Evolutionary conservation across 768 basidiomycete genomes (phyloP), one percentile per base, ranked within the genome.

Genomic region (Phylloporus sp.): DNA sequence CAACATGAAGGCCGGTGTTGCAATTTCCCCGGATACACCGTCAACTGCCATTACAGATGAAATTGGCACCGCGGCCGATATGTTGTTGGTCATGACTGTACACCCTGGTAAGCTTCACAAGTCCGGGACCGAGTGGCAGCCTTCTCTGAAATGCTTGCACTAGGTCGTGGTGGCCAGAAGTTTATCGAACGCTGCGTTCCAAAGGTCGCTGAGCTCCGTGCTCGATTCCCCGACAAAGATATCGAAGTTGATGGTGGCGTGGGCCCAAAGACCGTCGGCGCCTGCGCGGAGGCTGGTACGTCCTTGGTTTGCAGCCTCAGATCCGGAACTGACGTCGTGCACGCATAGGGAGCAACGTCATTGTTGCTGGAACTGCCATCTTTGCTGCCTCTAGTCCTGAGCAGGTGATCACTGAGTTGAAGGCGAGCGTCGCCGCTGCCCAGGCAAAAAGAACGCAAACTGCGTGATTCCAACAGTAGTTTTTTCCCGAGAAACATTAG

Each of bases 221-320:
- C 75, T 28, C 81, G 93, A 22, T 98, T 96, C 72, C 94, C 94
- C 6, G 73, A 85, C 47, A 96, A 90, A 67, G 90, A 98, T 62
- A 97, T 99, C 49, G 91, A 99, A 68, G 96, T 99, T 41, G 96
- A 99, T 64, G 96, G 96, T 26, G 96, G 96, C 31, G 87, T 99
- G n/a, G 87, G 92, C 6, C 87, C 89, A 5, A 86, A 85, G 55
- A 98, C 92, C 3, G 78, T 96, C 47, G 86, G 77, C 58, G 75
- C 74, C 43, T 98, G 96, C 59, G 94, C 96, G 3, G 71, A 89
- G 46, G 96, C 95, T 31, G 94, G 93, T 86, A 57, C 40, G 68
- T 55, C 13, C 40, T 26, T 41, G 35, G 26, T 45, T 22, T n/a
- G 21, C 29, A 21, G 44, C 22, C 18, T 9, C 36, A 34, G 5